Evolutionary conservation across 2,329 filamentous ascomycete genomes (phyloP), one percentile per base, ranked within the genome.

Genomic region (Phialophora verrucosa): DNA sequence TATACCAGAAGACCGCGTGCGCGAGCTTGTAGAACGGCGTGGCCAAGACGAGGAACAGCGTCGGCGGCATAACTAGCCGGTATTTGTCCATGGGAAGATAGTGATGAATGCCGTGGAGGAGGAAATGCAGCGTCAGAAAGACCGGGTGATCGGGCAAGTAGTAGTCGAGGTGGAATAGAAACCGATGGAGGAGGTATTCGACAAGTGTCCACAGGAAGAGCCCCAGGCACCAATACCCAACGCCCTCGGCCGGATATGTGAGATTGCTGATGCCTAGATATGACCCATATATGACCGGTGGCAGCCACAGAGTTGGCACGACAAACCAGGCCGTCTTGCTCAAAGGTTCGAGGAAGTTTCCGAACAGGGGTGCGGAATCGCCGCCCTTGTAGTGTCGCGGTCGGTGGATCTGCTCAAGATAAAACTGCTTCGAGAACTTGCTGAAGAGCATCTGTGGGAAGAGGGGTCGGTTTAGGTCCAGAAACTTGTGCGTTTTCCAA

Each of bases 21-120:
- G 95, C 92, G 59, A 99, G 83, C 78, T 92, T 91, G 90, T 92
- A 99, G 83, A 98, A 98, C 0, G 95, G 95, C 0, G 86, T 85
- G 5, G 94, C 94, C 23, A 99, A 88, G 12, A 87, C 85, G 27
- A 94, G 69, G 76, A 99, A 98, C 3, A 99, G 84, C 0, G 92
- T 87, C 0, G 95, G 95, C 0, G 95, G 95, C 95, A 99, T 98
- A 71, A 99, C 95, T 10, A 99, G 89, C 67, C 95, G 90, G 74
- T 97, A 94, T 76, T 90, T 94, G 82, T 99, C 95, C 95, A 99
- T 98, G n/a, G 95, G 95, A 4, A 99, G 86, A 79, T 98, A 99
- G 80, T 99, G 95, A 76, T 99, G 95, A 70, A 99, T 92, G 70
- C 95, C 95, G 74, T 99, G 95, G 29, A 99, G 90, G 49, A 97